Evolutionary conservation across 805 yeast species (phyloP).

Genomic region (Kuraishia piskuri): DNA sequence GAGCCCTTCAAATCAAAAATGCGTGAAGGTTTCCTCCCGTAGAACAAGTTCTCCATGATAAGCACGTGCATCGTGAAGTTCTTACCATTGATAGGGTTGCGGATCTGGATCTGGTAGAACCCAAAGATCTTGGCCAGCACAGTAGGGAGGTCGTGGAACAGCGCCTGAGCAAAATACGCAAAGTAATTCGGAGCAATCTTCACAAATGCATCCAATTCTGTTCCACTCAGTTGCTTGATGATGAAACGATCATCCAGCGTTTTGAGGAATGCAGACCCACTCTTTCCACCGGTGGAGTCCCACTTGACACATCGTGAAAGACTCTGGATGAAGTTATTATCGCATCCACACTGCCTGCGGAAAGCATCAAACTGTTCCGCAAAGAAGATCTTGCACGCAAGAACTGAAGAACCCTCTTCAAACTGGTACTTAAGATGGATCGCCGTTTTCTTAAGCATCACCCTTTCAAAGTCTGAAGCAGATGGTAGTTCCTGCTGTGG

Average conservation of each 20-base stretch:
- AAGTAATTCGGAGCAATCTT: slow-evolving; percentile 95
- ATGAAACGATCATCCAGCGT: slow-evolving; percentile 87
- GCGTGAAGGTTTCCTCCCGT: slow-evolving; percentile 69
- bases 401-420: slow-evolving; percentile 71
- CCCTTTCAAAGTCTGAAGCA: slow-evolving; percentile 41
- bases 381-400: slow-evolving; percentile 90
- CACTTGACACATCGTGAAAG: slow-evolving; percentile 89
- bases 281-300: slow-evolving; percentile 95
- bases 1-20: slow-evolving; percentile 96
- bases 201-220: slow-evolving; percentile 88
- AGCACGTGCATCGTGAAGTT: slow-evolving; percentile 81
- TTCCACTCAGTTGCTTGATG: slow-evolving; percentile 78
- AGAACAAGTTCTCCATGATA: slow-evolving; percentile 93
- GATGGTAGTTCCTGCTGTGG: not conserved
- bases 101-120: slow-evolving; percentile 86
- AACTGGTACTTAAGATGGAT: slow-evolving; percentile 90
- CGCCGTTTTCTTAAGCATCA: slow-evolving; percentile 75
- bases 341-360: slow-evolving; percentile 72
- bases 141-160: slow-evolving; percentile 91
- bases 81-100: slow-evolving; percentile 67
- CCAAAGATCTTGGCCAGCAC: slow-evolving; percentile 94
- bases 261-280: slow-evolving; percentile 90
- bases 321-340: slow-evolving; percentile 74
- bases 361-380: slow-evolving; percentile 96
- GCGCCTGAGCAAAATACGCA: slow-evolving; percentile 90